Evolutionary conservation across 345 rosid species (phyloP).

Genomic region (Barbarea vulgaris): DNA sequence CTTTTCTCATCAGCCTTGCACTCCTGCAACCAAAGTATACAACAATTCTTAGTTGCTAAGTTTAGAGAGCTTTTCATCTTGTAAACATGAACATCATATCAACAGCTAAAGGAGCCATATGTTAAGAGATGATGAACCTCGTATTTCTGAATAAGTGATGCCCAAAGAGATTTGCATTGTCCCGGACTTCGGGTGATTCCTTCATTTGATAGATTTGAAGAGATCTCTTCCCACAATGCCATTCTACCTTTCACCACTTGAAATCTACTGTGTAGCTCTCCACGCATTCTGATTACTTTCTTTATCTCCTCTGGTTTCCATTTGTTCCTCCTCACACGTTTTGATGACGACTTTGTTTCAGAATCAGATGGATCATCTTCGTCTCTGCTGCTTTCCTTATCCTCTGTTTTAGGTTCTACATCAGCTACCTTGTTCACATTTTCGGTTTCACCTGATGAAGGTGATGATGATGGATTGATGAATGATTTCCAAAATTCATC

Average conservation of each 20-base stretch:
- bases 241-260: slow-evolving; percentile 82
- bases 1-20: slow-evolving; percentile 50
- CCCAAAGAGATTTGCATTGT: slow-evolving; percentile 93
- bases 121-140: slow-evolving; percentile 53
- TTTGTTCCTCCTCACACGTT: slow-evolving; percentile 59
- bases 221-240: slow-evolving; percentile 96
- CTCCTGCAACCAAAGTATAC: slow-evolving; percentile 52
- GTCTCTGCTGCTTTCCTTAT: slow-evolving; percentile 45
- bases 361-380: slow-evolving; percentile 49
- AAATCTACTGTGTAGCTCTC: slow-evolving; percentile 69
- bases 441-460: slow-evolving; percentile 44
- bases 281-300: slow-evolving; percentile 70
- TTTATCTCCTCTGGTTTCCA: slow-evolving; percentile 94
- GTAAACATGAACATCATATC: background rate
- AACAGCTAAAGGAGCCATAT: background rate
- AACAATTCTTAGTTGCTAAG: background rate
- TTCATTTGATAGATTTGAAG: slow-evolving; percentile 55
- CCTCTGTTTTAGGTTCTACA: slow-evolving; percentile 38
- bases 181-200: slow-evolving; percentile 74
- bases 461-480: slow-evolving; percentile 48
- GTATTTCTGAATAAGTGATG: slow-evolving; percentile 82
- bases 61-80: background rate
- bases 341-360: slow-evolving; percentile 50
- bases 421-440: slow-evolving; percentile 27
- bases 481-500: slow-evolving; percentile 73